Percentiles rank a stretch among this genome's conserved stretches.
phyloP scores from a whole-genome alignment of 139 green algal genomes.

The Microglena sp. region DNA sequence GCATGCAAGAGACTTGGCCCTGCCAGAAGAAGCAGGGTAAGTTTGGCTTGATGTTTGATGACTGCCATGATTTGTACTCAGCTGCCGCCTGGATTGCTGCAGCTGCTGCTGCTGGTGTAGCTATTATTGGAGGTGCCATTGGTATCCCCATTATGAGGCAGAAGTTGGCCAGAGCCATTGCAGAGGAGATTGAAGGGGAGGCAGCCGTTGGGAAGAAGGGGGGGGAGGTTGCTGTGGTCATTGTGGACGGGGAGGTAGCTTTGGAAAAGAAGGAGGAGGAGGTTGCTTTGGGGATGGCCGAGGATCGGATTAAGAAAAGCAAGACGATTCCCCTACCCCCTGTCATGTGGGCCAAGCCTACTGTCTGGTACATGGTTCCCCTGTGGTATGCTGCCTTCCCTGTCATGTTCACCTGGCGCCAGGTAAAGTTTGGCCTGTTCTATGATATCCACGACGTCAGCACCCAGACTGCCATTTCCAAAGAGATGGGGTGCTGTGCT shows the following conservation, averaged over 20 bases:
- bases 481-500: conserved; percentile 14
- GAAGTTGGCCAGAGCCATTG: background rate
- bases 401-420: background rate
- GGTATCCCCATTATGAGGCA: background rate
- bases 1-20: conserved; percentile 3
- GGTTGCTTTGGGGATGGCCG: too few species aligned
- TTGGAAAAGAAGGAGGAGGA: too few species aligned
- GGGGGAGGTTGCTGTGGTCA: too few species aligned
- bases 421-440: background rate
- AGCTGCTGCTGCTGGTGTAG: background rate
- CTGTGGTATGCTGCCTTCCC: too few species aligned
- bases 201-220: too few species aligned
- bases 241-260: too few species aligned
- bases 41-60: background rate
- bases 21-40: background rate
- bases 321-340: too few species aligned
- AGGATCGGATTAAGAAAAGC: too few species aligned
- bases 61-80: conserved; percentile 10
- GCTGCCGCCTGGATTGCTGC: conserved; percentile 11
- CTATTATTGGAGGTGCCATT: background rate
- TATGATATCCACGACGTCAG: conserved; percentile 12
- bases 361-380: too few species aligned
- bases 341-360: too few species aligned
- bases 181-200: too few species aligned
- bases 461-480: background rate